Evolutionary conservation across 2,329 filamentous ascomycete genomes (phyloP), one percentile per base, ranked within the genome.

Genomic region (Conoideocrella luteorostrata): DNA sequence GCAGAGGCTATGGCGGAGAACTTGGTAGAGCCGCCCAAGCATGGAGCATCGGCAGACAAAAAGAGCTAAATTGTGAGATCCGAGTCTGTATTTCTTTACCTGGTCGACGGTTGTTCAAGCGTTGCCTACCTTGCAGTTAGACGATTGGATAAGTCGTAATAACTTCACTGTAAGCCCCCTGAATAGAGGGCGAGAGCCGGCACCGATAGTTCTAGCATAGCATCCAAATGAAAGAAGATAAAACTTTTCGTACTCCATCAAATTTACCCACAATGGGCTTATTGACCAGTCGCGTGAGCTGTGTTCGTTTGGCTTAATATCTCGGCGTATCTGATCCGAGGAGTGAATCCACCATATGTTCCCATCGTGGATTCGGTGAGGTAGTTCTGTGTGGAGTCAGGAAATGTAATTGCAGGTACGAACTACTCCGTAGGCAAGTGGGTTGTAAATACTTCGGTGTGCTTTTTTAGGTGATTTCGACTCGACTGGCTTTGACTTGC

Each of bases 1-100:
- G 74, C 75, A 10, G 75, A 78, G 58, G 75, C 75, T 12, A 79
- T 79, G 75, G 66, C 73, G 9, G 75, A 78, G 30, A 77, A 67
- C 48, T 56, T 79, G 46, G 71, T 77, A 32, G 68, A 70, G 32
- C 40, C 54, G 10, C 52, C 56, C 17, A 61, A 68, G 50, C 62
- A 62, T 50, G 57, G 44, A 17, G 55, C 54, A 11, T 46, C 55
- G 15, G 50, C 54, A 5, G 55, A 54, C 24, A 67, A 65, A 57
- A 68, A 63, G 59, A 57, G 55, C 46, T 66, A 56, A 46, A 40
- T 20, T 36, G 34, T 9, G 21, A n/a, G 12, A 15, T 13, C 9
- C 29, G 7, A 20, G 15, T 39, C 38, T 33, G 11, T 34, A 23
- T 32, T 36, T 21, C 29, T 17, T 39, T 29, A 5, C n/a, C n/a